Base-by-base conservation (phyloP, 371 early-diverging fungal genomes). In the Smittium culicis region DNA sequence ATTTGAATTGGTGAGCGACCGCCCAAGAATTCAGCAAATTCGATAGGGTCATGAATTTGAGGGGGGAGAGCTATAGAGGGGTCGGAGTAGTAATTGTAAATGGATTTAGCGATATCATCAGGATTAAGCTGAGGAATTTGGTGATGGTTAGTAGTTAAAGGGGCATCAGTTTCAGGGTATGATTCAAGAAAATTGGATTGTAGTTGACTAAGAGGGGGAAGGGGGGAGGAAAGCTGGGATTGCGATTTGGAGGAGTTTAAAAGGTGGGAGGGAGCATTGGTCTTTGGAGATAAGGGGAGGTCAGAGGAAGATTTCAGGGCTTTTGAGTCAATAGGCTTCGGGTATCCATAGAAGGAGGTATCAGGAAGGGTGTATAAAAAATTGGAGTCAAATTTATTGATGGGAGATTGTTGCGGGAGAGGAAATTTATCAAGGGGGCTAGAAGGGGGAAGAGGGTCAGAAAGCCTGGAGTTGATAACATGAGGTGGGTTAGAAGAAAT, bases 1-100 rank as follows among this genome's bases (percentile, higher is more conserved):
- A 74, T 72, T 65, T 87, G 81, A 63, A 83, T 82, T 1, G 72
- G 61, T 69, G 77, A 76, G 24, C 78, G 77, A 66, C 73, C 74
- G 27, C 77, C 79, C 32, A 78, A 69, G 66, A 67, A 72, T 66
- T 77, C 72, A 0, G 74, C 78, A 35, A 77, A 76, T 35, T 77
- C 74, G 2, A 68, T 74, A 34, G 45, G 45, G 20, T 45, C 45
- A 5, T 45, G 5, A 45, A 45, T 5, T 5, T 5, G 45, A 20
- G 11, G 5, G 20, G 20, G 5, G 11, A 45, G 20, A 45, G 20
- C 45, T 45, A 45, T 45, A 11, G 45, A 45, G 20, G 45, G 45
- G 20, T 45, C 45, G 20, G 45, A 45, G 20, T 45, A 45, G 20
- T 45, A 45, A 45, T 45, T 45, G 20, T 45, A 45, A 45, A 45